Evolutionary conservation across 441 rosid species (phyloP).

Genomic region (Codiaeum variegatum): DNA sequence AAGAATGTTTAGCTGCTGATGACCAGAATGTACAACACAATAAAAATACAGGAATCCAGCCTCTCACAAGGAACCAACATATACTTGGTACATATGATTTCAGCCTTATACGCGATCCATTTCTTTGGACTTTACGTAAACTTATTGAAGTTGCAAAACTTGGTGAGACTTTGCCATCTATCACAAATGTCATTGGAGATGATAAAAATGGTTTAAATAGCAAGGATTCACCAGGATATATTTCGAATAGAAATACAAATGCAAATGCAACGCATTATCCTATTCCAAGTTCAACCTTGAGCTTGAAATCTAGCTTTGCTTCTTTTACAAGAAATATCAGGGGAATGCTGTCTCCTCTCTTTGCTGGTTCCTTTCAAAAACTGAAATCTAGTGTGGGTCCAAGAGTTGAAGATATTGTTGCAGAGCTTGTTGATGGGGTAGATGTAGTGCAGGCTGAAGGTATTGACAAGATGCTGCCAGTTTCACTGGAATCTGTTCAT

Average conservation of each 20-base stretch:
- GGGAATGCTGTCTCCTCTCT: slow-evolving; percentile 31
- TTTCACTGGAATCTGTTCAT: slow-evolving; percentile 89
- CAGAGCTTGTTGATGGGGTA: slow-evolving; percentile 58
- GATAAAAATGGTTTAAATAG: slow-evolving; percentile 29
- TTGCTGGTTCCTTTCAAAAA: slow-evolving; percentile 43
- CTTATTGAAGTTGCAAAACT: slow-evolving; percentile 37
- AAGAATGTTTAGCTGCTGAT: slow-evolving; percentile 30
- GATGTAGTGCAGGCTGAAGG: slow-evolving; percentile 56
- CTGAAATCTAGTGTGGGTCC: slow-evolving; percentile 43
- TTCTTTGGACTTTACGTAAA: slow-evolving; percentile 48
- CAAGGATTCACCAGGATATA: slow-evolving; percentile 25
- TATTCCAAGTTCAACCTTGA: slow-evolving; percentile 32
- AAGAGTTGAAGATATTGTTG: slow-evolving; percentile 55
- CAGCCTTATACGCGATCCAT: slow-evolving; percentile 48
- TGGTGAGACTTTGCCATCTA: slow-evolving; percentile 32
- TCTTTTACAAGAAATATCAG: slow-evolving; percentile 39
- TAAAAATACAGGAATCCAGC: slow-evolving; percentile 24
- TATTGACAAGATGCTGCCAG: slow-evolving; percentile 67
- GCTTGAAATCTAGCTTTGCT: slow-evolving; percentile 27
- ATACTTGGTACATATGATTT: slow-evolving; percentile 29
- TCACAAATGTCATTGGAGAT: slow-evolving; percentile 26
- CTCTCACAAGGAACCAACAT: slow-evolving; percentile 22
- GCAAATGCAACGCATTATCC: slow-evolving; percentile 31
- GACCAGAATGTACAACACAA: slow-evolving; percentile 27
- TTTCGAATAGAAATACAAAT: slow-evolving; percentile 26